Evolutionary conservation across 305 asterid genomes (phyloP).

Genomic region (Fraxinus paxiana): DNA sequence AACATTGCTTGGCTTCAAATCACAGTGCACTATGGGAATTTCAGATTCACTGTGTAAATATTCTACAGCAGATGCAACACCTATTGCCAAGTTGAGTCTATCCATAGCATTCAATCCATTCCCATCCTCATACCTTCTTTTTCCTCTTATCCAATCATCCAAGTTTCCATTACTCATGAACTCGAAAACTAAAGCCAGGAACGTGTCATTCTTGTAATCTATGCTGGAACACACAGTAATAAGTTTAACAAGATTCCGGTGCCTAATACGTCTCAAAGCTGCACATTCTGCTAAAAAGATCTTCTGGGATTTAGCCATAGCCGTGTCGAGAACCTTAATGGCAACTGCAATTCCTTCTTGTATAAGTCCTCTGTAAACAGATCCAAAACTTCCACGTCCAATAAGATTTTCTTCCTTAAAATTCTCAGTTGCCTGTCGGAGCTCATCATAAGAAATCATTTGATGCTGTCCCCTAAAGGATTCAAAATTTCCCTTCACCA

Average conservation of each 20-base stretch:
- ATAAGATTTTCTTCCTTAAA: slow-evolving; percentile 45
- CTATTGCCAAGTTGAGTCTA: slow-evolving; percentile 36
- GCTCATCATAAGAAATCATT: slow-evolving; percentile 48
- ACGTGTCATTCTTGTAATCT: slow-evolving; percentile 40
- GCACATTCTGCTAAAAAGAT: slow-evolving; percentile 50
- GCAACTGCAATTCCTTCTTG: slow-evolving; percentile 38
- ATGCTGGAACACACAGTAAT: slow-evolving; percentile 48
- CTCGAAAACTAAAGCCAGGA: slow-evolving; percentile 48
- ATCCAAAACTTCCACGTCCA: slow-evolving; percentile 53
- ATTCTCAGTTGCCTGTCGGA: slow-evolving; percentile 44
- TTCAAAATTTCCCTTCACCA: neutral
- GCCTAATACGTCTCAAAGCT: slow-evolving; percentile 45
- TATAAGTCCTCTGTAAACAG: slow-evolving; percentile 43
- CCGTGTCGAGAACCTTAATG: slow-evolving; percentile 44
- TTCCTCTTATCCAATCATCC: slow-evolving; percentile 53
- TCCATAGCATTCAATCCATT: slow-evolving; percentile 22
- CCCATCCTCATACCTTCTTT: slow-evolving; percentile 26
- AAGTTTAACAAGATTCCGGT: slow-evolving; percentile 55
- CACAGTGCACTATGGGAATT: slow-evolving; percentile 52
- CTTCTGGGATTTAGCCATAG: slow-evolving; percentile 27
- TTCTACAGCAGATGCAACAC: slow-evolving; percentile 50
- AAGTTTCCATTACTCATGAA: slow-evolving; percentile 64
- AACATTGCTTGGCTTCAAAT: slow-evolving; percentile 59
- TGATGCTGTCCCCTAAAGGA: slow-evolving; percentile 27
- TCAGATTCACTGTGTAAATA: slow-evolving; percentile 55